Percentiles rank a stretch among this genome's conserved stretches.
These are phyloP conservation scores for Cryptomeria japonica DNA, from an alignment of 75 land plant genomes.

Conservation along the genomic window DNA sequence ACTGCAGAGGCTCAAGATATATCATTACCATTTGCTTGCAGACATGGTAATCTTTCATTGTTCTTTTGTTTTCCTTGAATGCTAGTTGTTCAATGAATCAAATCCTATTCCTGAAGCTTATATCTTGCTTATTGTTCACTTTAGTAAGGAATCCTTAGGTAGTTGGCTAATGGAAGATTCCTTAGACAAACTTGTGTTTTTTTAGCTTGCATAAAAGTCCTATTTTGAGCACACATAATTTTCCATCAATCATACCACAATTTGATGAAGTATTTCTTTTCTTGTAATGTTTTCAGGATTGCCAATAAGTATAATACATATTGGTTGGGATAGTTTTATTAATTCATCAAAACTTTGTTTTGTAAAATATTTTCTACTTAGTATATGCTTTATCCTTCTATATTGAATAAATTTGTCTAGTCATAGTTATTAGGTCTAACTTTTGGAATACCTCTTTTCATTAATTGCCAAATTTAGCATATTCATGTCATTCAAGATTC, in stretches of 20 bases:
- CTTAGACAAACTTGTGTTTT: not conserved
- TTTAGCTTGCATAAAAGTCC: not conserved
- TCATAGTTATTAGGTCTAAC: not conserved
- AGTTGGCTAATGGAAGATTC: not conserved
- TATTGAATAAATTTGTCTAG: not conserved
- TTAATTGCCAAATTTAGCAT: not conserved
- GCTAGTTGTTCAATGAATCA: not conserved
- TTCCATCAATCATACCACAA: not conserved
- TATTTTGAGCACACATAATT: not conserved
- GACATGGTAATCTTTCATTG: conserved; percentile 70
- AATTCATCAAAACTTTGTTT: not conserved
- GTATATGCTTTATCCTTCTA: not conserved
- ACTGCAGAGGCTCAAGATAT: conserved; percentile 88
- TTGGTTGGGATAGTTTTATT: not conserved
- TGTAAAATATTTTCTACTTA: not conserved
- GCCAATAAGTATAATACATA: not conserved
- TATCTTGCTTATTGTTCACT: not conserved
- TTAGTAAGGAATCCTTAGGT: not conserved
- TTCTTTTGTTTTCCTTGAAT: not conserved
- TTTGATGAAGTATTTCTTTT: not conserved
- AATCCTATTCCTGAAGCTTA: not conserved
- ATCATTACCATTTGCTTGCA: conserved; percentile 93
- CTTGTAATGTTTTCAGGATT: not conserved
- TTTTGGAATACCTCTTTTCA: not conserved
- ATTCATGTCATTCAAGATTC: not conserved